Percentiles rank a stretch among this genome's conserved stretches.
phyloP scores from a whole-genome alignment of 1,284 basidiomycete genomes.

The Tilletia walkeri region DNA sequence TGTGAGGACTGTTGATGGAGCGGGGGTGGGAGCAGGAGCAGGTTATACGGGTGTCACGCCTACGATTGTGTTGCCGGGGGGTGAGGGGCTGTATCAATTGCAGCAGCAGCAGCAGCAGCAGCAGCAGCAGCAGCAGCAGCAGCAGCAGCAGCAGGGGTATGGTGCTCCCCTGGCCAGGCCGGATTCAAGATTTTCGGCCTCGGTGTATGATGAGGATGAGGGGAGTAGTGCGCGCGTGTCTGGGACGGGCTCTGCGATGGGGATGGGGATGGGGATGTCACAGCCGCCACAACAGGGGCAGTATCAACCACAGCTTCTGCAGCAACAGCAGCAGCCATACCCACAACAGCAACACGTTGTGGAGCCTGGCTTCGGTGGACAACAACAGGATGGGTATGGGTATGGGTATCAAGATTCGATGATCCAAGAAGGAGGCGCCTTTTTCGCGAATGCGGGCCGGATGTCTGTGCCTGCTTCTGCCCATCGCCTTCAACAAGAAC shows the following conservation, averaged over 20 bases:
- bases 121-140: neutral
- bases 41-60: no score
- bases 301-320: no score
- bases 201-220: slow-evolving; percentile 9
- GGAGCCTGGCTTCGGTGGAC: neutral
- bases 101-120: neutral
- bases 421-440: neutral
- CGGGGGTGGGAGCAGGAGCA: no score
- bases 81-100: neutral
- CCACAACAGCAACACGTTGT: neutral
- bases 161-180: neutral
- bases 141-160: neutral
- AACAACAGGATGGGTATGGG: neutral
- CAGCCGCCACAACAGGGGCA: neutral
- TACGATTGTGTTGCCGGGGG: no score
- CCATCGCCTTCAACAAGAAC: neutral
- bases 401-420: neutral
- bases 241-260: neutral
- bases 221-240: neutral
- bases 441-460: neutral
- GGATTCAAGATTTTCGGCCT: neutral
- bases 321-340: neutral
- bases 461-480: neutral
- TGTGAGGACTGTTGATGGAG: no score
- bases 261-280: neutral